Conservation (phyloP, 164 flowering plant genomes). For the Umbellularia californica region DNA sequence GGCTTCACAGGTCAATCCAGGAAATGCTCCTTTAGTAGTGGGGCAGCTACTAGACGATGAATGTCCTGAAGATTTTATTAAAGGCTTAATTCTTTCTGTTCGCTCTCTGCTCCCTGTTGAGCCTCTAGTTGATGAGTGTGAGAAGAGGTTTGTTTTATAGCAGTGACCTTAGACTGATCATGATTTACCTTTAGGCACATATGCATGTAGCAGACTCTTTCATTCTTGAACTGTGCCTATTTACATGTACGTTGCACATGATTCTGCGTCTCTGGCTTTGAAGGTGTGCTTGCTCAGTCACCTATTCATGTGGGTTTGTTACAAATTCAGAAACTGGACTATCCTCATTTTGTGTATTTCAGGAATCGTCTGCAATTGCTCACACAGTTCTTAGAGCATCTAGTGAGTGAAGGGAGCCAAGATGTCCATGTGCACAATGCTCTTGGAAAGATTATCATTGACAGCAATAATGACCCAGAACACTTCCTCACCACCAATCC, state of each 20-base stretch:
- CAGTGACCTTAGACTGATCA: background rate
- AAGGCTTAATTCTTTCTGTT: constrained; percentile 65
- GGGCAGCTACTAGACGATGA: constrained; percentile 99
- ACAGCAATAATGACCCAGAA: constrained; percentile 98
- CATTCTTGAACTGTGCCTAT: background rate
- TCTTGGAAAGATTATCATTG: constrained; percentile 96
- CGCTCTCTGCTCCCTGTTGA: constrained; percentile 96
- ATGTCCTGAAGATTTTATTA: constrained; percentile 99
- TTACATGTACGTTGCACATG: background rate
- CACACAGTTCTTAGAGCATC: constrained; percentile 98
- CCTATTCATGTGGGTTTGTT: constrained; percentile 6
- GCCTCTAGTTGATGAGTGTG: constrained; percentile 97
- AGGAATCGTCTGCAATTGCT: constrained; percentile 97
- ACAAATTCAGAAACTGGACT: constrained; percentile 5
- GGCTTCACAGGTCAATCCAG: constrained; percentile 80
- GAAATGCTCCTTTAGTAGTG: constrained; percentile 98
- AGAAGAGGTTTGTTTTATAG: constrained; percentile 62
- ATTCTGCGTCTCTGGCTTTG: constrained; percentile 9
- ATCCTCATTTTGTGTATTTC: background rate
- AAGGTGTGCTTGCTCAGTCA: background rate
- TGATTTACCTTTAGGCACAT: background rate
- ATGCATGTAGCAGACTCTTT: background rate
- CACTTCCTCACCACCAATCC: constrained; percentile 99
- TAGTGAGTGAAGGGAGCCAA: constrained; percentile 99
- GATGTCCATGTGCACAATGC: constrained; percentile 99